Percentiles rank a stretch among this genome's conserved stretches.
phyloP scores from a whole-genome alignment of 371 early-diverging fungal species.

The Actinomortierella ambigua region DNA sequence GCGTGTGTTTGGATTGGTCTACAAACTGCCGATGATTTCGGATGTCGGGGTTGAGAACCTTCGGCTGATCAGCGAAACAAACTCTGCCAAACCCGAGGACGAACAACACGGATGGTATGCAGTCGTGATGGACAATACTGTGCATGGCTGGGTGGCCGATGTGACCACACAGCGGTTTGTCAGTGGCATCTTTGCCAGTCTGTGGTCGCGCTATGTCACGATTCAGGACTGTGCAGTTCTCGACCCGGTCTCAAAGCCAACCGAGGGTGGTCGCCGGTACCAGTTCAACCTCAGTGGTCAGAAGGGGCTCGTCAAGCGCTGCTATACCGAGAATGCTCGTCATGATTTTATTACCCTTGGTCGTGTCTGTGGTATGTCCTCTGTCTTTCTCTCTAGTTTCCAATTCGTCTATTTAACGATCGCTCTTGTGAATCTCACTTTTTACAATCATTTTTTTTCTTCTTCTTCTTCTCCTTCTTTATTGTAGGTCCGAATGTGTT shows the following conservation, averaged over 20 bases:
- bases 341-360: constrained; percentile 45
- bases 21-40: constrained; percentile 30
- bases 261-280: constrained; percentile 42
- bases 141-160: constrained; percentile 42
- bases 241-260: constrained; percentile 34
- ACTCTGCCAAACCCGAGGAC: constrained; percentile 19
- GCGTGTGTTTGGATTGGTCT: constrained; percentile 25
- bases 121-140: constrained; percentile 23
- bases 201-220: constrained; percentile 36
- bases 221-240: constrained; percentile 42
- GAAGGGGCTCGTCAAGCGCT: constrained; percentile 43
- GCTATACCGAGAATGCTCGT: constrained; percentile 36
- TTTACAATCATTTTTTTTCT: background rate
- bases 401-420: background rate
- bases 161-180: constrained; percentile 37
- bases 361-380: constrained; percentile 28
- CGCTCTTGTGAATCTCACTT: constrained; percentile 1
- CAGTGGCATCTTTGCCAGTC: constrained; percentile 32
- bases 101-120: constrained; percentile 43
- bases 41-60: constrained; percentile 44
- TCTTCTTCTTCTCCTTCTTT: background rate
- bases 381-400: background rate
- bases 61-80: constrained; percentile 22
- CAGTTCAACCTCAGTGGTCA: constrained; percentile 44
- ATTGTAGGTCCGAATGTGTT: constrained; percentile 36